Base-by-base conservation (phyloP, 441 rosid species). In the Daphne laureola region DNA sequence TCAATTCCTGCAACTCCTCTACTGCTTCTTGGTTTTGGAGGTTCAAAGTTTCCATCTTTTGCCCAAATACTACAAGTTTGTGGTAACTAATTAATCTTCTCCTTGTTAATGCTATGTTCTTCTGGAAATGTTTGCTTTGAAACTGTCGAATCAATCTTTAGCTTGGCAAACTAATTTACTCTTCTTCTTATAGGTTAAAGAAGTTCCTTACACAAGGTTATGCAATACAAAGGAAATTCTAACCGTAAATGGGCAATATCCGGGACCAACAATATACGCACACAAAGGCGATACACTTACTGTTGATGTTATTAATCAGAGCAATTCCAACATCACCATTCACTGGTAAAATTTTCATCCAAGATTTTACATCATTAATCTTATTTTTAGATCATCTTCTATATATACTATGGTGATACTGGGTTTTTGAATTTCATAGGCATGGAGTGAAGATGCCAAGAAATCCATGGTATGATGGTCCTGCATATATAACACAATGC, bases 391-490 rank as follows among this genome's bases (percentile, higher is more conserved):
- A 12, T 14, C 12, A 14, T 53, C 21, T 11, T 8, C n/a, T 6
- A 8, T 0, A 12, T 12, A n/a, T 21, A 17, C 16, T 5, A 16
- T 17, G 18, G 25, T 17, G 14, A 21, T 13, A 41, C 11, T 46
- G 12, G 12, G 0, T 15, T 3, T 41, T 42, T 27, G 17, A 43
- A 26, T 12, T 14, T 4, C 16, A 16, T 40, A 63, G 67, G 62
- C 67, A 63, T 50, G 67, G 67, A 31, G 67, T 63, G 14, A 63
- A 44, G 40, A 49, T 49, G 17, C 67, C 67, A 23, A 56, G 67
- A 26, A 63, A 63, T 36, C 67, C 67, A 49, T 63, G 67, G 67
- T 55, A 54, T n/a, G 67, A 63, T 63, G 67, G 67, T 15, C 48
- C 67, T 11, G 61, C 46, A 49, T 55, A 43, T 16, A n/a, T 63